These are phyloP conservation scores for Penicillium digitatum DNA, from an alignment of 2,329 filamentous ascomycete genomes.

Conservation along the genomic window DNA sequence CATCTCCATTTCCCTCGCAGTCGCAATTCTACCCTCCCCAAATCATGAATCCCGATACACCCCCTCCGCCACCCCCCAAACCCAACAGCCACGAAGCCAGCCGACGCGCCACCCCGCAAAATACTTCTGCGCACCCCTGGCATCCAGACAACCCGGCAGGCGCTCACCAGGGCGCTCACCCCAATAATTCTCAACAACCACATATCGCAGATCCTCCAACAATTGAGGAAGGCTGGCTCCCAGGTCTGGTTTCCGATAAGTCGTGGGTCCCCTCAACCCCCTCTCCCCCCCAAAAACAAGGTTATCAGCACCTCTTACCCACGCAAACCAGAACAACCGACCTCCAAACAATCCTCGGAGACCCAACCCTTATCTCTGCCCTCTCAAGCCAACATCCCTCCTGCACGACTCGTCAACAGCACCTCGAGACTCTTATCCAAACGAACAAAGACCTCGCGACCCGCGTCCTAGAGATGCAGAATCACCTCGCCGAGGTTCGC, in stretches of 20 bases:
- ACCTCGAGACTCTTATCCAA: constrained; percentile 61
- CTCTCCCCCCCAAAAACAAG: constrained; percentile 8
- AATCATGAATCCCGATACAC: constrained; percentile 50
- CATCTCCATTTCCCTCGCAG: constrained; percentile 24
- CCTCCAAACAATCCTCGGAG: constrained; percentile 75
- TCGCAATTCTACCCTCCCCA: constrained; percentile 23
- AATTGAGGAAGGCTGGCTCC: constrained; percentile 68
- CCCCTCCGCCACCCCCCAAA: constrained; percentile 69
- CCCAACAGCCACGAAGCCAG: constrained; percentile 65
- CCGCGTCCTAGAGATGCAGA: constrained; percentile 41
- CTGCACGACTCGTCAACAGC: constrained; percentile 59
- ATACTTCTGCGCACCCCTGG: constrained; percentile 24
- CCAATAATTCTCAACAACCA: constrained; percentile 9
- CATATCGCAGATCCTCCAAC: constrained; percentile 30
- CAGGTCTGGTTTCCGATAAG: constrained; percentile 71
- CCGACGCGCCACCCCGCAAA: constrained; percentile 61
- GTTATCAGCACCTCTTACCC: constrained; percentile 11
- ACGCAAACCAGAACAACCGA: constrained; percentile 27
- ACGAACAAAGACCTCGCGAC: constrained; percentile 68
- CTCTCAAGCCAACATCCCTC: constrained; percentile 74
- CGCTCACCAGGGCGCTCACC: constrained; percentile 9
- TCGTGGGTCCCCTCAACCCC: constrained; percentile 54
- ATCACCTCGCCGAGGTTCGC: constrained; percentile 53
- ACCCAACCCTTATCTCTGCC: constrained; percentile 65
- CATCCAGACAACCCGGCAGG: constrained; percentile 21